These are phyloP conservation scores for Dendryphion nanum DNA, from an alignment of 2,329 filamentous ascomycete species.

Conservation along the genomic window DNA sequence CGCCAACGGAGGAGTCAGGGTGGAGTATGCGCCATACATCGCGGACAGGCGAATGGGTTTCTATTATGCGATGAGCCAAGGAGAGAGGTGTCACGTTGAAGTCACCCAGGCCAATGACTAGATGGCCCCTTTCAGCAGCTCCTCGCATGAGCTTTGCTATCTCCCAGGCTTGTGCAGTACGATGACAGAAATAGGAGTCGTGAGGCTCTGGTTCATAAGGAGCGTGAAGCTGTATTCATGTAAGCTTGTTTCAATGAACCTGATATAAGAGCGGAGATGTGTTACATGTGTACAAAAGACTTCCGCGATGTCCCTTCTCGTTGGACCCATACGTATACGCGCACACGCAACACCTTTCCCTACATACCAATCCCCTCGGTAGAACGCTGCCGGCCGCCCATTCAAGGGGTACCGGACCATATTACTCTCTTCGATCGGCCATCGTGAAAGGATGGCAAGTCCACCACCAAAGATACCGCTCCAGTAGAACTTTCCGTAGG, in stretches of 20 bases:
- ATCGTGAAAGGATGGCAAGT: constrained; percentile 82
- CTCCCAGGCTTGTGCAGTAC: constrained; percentile 91
- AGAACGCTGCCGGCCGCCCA: constrained; percentile 90
- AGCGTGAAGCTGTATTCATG: constrained; percentile 63
- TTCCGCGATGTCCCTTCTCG: constrained; percentile 67
- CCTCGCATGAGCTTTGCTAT: constrained; percentile 84
- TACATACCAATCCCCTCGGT: constrained; percentile 92
- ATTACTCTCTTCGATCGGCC: constrained; percentile 85
- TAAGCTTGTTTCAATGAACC: constrained; percentile 39
- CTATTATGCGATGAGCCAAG: constrained; percentile 79
- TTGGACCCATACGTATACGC: constrained; percentile 68
- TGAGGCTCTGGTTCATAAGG: constrained; percentile 78
- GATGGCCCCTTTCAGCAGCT: constrained; percentile 74
- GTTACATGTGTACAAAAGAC: constrained; percentile 88
- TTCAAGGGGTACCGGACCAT: constrained; percentile 91
- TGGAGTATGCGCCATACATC: constrained; percentile 85
- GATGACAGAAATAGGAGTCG: constrained; percentile 87
- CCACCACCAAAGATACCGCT: constrained; percentile 87
- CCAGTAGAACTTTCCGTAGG: constrained; percentile 90
- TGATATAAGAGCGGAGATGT: constrained; percentile 6
- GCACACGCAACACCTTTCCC: constrained; percentile 91
- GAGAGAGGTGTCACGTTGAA: constrained; percentile 96
- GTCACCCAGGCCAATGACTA: constrained; percentile 85
- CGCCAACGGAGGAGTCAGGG: constrained; percentile 78
- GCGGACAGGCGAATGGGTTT: constrained; percentile 70